Evolutionary conservation across 371 early-diverging fungal genomes (phyloP), one percentile per base, ranked within the genome.

Genomic region (Mucor plumbeus): DNA sequence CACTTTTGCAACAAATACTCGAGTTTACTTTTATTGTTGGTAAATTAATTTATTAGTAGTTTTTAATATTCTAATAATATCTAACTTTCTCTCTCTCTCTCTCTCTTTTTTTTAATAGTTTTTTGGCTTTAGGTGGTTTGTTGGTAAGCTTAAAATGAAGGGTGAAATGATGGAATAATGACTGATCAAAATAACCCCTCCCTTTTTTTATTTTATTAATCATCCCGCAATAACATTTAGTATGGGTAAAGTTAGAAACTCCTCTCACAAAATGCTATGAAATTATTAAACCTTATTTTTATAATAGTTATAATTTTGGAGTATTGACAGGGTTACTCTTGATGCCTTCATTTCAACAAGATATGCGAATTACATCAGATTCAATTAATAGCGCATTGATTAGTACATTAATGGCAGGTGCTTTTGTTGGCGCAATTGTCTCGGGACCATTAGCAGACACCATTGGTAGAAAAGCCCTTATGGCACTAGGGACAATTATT

Each of bases 391-490:
- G 85, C 21, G 79, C 85, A 36, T 82, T 91, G 61, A 88, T 88
- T 47, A 88, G 93, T 38, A 66, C 88, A n/a, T 75, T 94, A 60
- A 86, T 90, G 50, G 84, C 88, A 10, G 92, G 91, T 7, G 88
- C 89, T 50, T 85, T 92, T 63, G 61, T 85, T 5, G 91, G 91
- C 3, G 84, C 91, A 0, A 73, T 92, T 26, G 54, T 76, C 35
- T 84, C 91, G 0, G 92, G 91, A 21, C 80, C 81, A 48, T 74
- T 90, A 11, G 92, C 91, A 34, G 95, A 96, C 69, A 55, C 54
- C 36, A 73, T 92, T 69, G 94, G 94, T 1, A 91, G 97, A 50
- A 92, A 91, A 72, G 77, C 82, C 33, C 82, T 94, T 13, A 91
- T 95, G 71, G 78, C 90, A 69, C 19, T 89, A 3, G 91, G 90